Conservation (phyloP, 2,329 filamentous ascomycete species). For the Coniochaeta sp. region DNA sequence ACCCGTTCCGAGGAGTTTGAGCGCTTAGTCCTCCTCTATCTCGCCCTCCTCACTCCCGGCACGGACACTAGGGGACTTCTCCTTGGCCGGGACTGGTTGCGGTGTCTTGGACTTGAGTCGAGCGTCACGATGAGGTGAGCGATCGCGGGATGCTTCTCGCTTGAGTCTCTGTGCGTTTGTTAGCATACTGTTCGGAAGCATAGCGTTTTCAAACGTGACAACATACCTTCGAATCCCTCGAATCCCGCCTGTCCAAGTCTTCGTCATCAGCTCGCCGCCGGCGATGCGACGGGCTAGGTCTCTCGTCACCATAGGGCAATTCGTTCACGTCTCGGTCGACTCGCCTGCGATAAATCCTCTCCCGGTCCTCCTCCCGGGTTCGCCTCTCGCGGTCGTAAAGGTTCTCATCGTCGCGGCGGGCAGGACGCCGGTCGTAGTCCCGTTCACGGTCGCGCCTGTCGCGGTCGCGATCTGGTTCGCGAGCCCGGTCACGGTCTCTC, state of each 20-base stretch:
- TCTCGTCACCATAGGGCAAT: constrained; percentile 80
- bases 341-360: constrained; percentile 79
- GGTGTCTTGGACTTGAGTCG: constrained; percentile 50
- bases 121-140: constrained; percentile 50
- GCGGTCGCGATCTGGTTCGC: constrained; percentile 23
- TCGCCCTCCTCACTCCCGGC: constrained; percentile 96
- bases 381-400: constrained; percentile 81
- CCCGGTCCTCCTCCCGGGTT: constrained; percentile 83
- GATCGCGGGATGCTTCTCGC: constrained; percentile 55
- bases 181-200: constrained; percentile 15
- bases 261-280: constrained; percentile 73
- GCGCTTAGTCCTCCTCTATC: constrained; percentile 71
- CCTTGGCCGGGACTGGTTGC: constrained; percentile 19
- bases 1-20: background rate
- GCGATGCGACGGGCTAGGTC: constrained; percentile 55
- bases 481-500: constrained; percentile 31
- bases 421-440: constrained; percentile 34
- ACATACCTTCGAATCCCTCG: constrained; percentile 61
- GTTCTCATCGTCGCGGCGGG: constrained; percentile 55
- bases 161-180: constrained; percentile 43
- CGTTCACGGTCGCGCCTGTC: constrained; percentile 27
- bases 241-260: constrained; percentile 50
- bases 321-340: constrained; percentile 74
- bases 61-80: constrained; percentile 51
- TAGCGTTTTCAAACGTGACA: constrained; percentile 7